phyloP scores from a whole-genome alignment of 257 asterid species.

The Nicotiana tabacum region DNA sequence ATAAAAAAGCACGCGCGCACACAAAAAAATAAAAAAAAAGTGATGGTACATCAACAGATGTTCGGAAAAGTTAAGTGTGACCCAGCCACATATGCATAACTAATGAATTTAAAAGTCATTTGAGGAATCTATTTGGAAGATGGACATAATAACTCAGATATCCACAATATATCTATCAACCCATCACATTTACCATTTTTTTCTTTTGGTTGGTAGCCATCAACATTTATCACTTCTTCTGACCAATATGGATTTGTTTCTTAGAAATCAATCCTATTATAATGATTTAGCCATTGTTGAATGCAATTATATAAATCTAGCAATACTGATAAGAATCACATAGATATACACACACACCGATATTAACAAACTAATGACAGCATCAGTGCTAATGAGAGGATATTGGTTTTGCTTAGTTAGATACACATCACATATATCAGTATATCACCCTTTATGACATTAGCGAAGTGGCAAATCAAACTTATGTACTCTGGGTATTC shows the following conservation, averaged over 20 bases:
- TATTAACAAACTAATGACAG: background rate
- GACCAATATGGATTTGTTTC: background rate
- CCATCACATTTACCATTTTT: no score
- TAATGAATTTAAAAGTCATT: background rate
- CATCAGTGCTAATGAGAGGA: background rate
- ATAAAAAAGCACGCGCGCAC: no score
- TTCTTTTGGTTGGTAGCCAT: background rate
- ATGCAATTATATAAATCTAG: background rate
- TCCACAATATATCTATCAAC: background rate
- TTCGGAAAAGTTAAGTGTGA: background rate
- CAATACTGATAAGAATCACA: slow-evolving; percentile 1
- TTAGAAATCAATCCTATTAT: background rate
- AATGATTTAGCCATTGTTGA: background rate
- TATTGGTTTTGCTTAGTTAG: background rate
- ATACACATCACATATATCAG: background rate
- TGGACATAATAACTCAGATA: background rate
- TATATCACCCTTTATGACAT: background rate
- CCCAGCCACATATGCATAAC: background rate
- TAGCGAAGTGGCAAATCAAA: background rate
- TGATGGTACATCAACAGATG: background rate
- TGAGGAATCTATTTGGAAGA: background rate
- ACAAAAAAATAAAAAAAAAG: background rate
- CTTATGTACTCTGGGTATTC: background rate
- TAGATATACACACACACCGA: slow-evolving; percentile 1
- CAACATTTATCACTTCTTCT: background rate